Base-by-base conservation (phyloP, 805 yeast genomes). In the Lachancea lanzarotensis region DNA sequence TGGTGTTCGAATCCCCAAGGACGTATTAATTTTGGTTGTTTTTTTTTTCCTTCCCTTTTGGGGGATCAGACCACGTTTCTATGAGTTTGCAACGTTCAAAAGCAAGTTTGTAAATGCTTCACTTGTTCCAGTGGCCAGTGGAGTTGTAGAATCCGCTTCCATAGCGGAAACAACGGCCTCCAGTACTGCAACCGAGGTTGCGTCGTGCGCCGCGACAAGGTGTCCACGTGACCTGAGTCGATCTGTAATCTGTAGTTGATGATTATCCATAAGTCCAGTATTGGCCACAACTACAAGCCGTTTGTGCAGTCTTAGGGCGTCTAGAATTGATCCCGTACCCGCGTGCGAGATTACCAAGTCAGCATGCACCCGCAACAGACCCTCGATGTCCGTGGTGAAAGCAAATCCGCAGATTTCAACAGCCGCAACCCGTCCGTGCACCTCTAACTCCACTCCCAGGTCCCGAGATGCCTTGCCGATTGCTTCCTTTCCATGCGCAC, bases 241-340 rank as follows among this genome's bases (percentile, higher is more conserved):
- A n/a, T 60, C 55, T 0, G 95, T 93, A 7, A 86, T 80, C 49
- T 90, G 91, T 15, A 65, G 51, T 60, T 90, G 96, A 60, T 90
- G 97, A 59, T 89, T 86, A 59, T 86, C 86, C 86, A 87, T 84
- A n/a, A 93, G 72, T 4, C 62, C 53, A 10, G 74, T 73, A 60
- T 91, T 91, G 8, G 81, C 76, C 25, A 88, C 82, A 6, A 84
- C 89, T 1, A 90, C 67, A 45, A 88, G 65, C 19, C 74, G 77
- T 56, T 78, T 81, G 1, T 64, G 43, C 13, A 63, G 46, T 18
- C 93, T 70, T 31, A 88, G 63, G 0, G 85, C 73, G 56, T 91
- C 98, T 22, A 93, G 62, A 7, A 91, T 84, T 0, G 96, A 86
- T 2, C 98, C 98, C 0, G 98, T 87, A 1, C 84, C 84, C 13